Evolutionary conservation across 148 eudicot genomes (phyloP).

Genomic region (Vaccinium myrtillus): DNA sequence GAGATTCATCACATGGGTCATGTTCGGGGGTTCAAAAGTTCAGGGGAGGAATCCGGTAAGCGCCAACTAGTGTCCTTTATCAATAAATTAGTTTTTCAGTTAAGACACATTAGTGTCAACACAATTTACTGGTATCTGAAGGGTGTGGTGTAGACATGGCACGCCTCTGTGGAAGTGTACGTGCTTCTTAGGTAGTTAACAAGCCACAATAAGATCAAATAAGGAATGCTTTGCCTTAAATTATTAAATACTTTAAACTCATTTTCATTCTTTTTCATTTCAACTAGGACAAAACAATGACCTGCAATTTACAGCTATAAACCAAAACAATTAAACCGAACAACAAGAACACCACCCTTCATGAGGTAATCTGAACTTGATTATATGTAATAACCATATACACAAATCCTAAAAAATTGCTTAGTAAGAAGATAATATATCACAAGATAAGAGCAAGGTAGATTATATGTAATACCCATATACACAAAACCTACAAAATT

Average conservation of each 20-base stretch:
- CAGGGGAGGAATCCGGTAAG: neutral
- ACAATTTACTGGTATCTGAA: neutral
- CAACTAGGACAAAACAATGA: neutral
- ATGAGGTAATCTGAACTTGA: neutral
- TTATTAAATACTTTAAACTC: neutral
- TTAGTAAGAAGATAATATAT: neutral
- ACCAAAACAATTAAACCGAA: neutral
- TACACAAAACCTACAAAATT: conserved; percentile 6
- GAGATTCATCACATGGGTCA: neutral
- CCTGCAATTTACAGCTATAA: neutral
- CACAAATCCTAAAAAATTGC: conserved; percentile 7
- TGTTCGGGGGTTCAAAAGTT: neutral
- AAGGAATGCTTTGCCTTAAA: too few relatives aligned
- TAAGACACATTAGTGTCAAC: neutral
- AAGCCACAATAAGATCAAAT: neutral
- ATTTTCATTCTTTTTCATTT: neutral
- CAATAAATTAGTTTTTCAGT: neutral
- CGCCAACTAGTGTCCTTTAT: neutral
- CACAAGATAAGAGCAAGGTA: neutral
- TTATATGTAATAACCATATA: neutral
- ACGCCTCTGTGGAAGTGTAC: neutral
- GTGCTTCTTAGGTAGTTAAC: neutral
- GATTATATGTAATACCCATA: neutral
- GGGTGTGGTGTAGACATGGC: neutral
- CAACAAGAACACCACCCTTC: neutral